Base-by-base conservation (phyloP, 257 asterid genomes). In the Oldenlandia corymbosa region DNA sequence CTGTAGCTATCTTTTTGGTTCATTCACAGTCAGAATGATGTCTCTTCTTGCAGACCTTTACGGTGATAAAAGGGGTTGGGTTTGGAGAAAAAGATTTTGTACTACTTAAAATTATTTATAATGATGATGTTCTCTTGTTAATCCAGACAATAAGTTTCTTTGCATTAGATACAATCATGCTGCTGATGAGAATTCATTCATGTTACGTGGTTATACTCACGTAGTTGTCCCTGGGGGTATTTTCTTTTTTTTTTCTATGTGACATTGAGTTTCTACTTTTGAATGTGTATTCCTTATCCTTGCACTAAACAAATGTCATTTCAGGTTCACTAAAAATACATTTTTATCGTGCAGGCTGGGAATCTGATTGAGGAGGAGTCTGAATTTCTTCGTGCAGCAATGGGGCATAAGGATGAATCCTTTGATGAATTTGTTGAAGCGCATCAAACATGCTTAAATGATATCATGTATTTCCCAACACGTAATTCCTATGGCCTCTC, bases 361-460 rank as follows among this genome's bases (percentile, higher is more conserved):
- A 60, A 76, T 68, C 76, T 88, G 68, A 86, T 93, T 49, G 71
- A 78, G 80, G 83, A 78, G 0, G 97, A 88, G 71, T 74, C 73
- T 66, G 73, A 74, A 45, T 79, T 75, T 78, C 81, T 90, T 56
- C 75, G 86, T 62, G 75, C 76, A 30, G 87, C 96, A 58, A 81
- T 93, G 96, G 96, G 99, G 42, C 97, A 93, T 62, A 95, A 83
- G 78, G 76, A 72, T 65, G 94, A 88, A 73, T 77, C 97, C 43
- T 65, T 84, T 41, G 95, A 88, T 68, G 95, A 74, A 60, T 90
- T 79, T 71, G 78, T 85, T 39, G 96, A 93, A 78, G 97, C 91
- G 30, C 99, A 93, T 72, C 66, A 62, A 26, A 88, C 93, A 59
- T 84, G 95, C 77, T 65, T 84, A 73, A 81, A 79, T 60, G 99